A percentile compares a stretch with the other conserved stretches of the same genome.
Conservation (phyloP, 306 rosid genomes). For the Corylus heterophylla region DNA sequence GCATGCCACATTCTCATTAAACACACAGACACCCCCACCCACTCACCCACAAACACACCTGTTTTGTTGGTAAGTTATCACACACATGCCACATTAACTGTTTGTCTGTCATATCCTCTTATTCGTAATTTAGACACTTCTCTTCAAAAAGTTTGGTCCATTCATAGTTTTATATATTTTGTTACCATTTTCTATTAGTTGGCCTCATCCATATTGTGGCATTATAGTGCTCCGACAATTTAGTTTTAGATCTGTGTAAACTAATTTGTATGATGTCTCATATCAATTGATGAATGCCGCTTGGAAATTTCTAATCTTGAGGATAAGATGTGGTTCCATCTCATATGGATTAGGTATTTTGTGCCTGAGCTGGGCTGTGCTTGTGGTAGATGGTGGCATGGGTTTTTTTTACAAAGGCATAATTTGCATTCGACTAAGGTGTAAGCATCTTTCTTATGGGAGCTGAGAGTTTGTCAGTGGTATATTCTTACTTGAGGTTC, state of each 20-base stretch:
- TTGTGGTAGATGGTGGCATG: not conserved
- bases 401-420: not conserved
- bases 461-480: not conserved
- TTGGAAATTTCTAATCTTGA: not conserved
- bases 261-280: not conserved
- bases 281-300: not conserved
- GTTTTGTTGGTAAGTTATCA: not conserved
- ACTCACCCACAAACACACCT: not conserved
- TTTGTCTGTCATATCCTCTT: not conserved
- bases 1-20: not conserved
- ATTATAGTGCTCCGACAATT: not conserved
- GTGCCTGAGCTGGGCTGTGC: not conserved
- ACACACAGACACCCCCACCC: not conserved
- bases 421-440: not conserved
- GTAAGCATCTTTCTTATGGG: not conserved
- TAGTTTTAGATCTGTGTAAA: not conserved
- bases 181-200: not conserved
- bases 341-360: not conserved
- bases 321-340: not conserved
- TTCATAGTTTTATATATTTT: not conserved
- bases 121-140: not conserved
- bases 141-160: not conserved
- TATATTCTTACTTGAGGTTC: not conserved
- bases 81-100: not conserved
- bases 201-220: not conserved